Evolutionary conservation across 495 filamentous ascomycete species (phyloP).

Genomic region (Penicillium chermesinum): DNA sequence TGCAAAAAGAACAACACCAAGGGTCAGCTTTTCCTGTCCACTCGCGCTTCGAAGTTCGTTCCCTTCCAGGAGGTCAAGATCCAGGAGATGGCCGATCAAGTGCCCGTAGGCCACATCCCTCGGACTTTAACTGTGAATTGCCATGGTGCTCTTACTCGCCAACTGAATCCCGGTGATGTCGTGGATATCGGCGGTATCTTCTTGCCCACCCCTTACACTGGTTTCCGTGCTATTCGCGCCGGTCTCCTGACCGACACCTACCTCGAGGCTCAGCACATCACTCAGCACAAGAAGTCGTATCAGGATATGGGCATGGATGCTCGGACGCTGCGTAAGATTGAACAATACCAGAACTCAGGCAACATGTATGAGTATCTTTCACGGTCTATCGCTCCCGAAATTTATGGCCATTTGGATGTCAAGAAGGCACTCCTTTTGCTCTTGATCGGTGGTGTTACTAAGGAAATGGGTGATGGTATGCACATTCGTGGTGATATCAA

Average conservation of each 20-base stretch:
- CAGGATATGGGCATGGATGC: slow-evolving; percentile 77
- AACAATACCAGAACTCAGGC: slow-evolving; percentile 71
- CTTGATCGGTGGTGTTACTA: slow-evolving; percentile 92
- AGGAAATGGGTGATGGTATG: slow-evolving; percentile 98
- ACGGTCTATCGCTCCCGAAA: slow-evolving; percentile 94
- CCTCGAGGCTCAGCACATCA: slow-evolving; percentile 86
- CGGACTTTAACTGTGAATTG: slow-evolving; percentile 84
- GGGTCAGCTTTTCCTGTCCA: slow-evolving; percentile 88
- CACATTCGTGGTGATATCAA: slow-evolving; percentile 97
- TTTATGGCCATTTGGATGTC: slow-evolving; percentile 92
- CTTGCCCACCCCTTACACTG: slow-evolving; percentile 93
- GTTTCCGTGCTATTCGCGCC: slow-evolving; percentile 92
- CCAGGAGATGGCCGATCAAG: slow-evolving; percentile 97
- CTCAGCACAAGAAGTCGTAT: slow-evolving; percentile 97
- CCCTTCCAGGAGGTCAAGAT: slow-evolving; percentile 99
- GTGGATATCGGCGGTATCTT: slow-evolving; percentile 93
- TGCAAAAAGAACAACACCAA: slow-evolving; percentile 87
- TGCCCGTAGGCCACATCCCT: slow-evolving; percentile 95
- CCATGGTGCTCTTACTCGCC: slow-evolving; percentile 75
- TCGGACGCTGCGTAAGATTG: slow-evolving; percentile 71
- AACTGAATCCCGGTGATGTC: slow-evolving; percentile 89
- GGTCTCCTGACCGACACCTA: slow-evolving; percentile 95
- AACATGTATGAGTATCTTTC: slow-evolving; percentile 92
- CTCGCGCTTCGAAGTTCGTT: slow-evolving; percentile 90
- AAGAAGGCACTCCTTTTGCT: slow-evolving; percentile 95